Conservation (phyloP, 129 eudicot genomes). For the Tagetes erecta region DNA sequence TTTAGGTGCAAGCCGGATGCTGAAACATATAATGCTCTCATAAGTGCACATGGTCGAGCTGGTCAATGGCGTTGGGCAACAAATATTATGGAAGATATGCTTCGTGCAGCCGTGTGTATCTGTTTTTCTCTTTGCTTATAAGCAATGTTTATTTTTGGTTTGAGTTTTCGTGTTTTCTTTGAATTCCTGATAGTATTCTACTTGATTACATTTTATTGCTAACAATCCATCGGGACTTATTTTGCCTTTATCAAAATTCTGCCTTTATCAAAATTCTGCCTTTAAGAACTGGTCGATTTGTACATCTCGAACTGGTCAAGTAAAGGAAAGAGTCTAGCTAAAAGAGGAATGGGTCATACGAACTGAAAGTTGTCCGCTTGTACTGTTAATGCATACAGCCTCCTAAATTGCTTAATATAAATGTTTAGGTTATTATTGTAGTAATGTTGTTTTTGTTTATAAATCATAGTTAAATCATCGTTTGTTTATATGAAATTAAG, state of each 20-base stretch:
- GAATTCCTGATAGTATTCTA: neutral
- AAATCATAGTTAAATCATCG: neutral
- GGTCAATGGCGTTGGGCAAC: conserved; percentile 99
- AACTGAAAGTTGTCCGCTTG: neutral
- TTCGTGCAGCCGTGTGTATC: conserved; percentile 94
- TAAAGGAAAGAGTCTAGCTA: neutral
- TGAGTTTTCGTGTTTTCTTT: conserved; percentile 44
- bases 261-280: neutral
- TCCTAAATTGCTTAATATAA: neutral
- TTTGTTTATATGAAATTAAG: neutral
- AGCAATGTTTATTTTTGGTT: conserved; percentile 37
- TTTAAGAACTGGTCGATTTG: neutral
- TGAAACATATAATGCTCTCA: conserved; percentile 92
- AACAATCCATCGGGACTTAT: neutral
- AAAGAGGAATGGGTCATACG: neutral
- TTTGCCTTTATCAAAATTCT: neutral
- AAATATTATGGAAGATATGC: conserved; percentile 99
- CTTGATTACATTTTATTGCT: neutral
- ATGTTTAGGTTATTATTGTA: neutral
- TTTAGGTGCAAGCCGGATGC: conserved; percentile 92
- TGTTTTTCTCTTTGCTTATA: conserved; percentile 44
- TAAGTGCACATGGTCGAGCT: conserved; percentile 89
- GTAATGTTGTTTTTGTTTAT: neutral
- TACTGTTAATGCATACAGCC: neutral
- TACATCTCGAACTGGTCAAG: conserved; percentile 3